A percentile compares a stretch with the other conserved stretches of the same genome.
phyloP scores from a whole-genome alignment of 2,329 filamentous ascomycete species.

The Paraphoma sp. region DNA sequence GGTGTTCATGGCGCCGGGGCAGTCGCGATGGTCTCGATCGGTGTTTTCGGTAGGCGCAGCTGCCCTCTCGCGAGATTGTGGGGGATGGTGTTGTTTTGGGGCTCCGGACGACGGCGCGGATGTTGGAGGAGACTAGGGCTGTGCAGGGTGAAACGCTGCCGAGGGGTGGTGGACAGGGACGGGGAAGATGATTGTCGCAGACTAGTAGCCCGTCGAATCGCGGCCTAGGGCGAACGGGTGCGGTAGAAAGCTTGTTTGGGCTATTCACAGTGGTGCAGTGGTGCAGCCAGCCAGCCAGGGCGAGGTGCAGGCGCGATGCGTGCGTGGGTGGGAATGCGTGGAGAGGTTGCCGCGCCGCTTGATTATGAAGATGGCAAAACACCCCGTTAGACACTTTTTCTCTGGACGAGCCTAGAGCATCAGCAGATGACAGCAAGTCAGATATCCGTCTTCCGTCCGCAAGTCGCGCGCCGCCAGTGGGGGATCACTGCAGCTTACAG shows the following conservation, averaged over 20 bases:
- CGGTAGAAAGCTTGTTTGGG: slow-evolving; percentile 32
- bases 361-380: neutral
- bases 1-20: slow-evolving; percentile 37
- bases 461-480: slow-evolving; percentile 6
- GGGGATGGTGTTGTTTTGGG: slow-evolving; percentile 33
- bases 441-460: slow-evolving; percentile 10
- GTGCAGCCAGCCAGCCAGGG: slow-evolving; percentile 6
- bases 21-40: neutral
- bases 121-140: slow-evolving; percentile 22
- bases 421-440: slow-evolving; percentile 1
- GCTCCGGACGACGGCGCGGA: slow-evolving; percentile 10
- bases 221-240: slow-evolving; percentile 12
- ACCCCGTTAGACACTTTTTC: neutral
- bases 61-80: slow-evolving; percentile 18
- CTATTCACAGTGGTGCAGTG: slow-evolving; percentile 2
- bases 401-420: neutral
- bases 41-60: slow-evolving; percentile 7
- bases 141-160: slow-evolving; percentile 40
- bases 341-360: neutral
- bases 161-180: slow-evolving; percentile 26
- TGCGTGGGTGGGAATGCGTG: neutral
- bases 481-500: neutral
- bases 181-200: slow-evolving; percentile 35
- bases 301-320: slow-evolving; percentile 6
- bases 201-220: slow-evolving; percentile 29